These are phyloP conservation scores for Salvia miltiorrhiza DNA, from an alignment of 257 asterid species.

Conservation along the genomic window DNA sequence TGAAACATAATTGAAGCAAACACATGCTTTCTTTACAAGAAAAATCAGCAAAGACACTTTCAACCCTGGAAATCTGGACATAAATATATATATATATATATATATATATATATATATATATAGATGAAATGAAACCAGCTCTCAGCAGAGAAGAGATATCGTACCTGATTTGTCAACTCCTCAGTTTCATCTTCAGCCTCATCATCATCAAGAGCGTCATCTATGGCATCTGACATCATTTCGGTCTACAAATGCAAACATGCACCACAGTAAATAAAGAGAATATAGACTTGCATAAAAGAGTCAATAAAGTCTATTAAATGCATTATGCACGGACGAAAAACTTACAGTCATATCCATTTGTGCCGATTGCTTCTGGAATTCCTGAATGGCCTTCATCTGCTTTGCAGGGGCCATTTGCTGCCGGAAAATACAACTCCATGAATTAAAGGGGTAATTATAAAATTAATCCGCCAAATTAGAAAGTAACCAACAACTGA, in stretches of 20 bases:
- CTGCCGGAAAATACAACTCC: slow-evolving; percentile 37
- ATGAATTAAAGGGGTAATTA: not conserved
- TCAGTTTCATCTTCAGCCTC: slow-evolving; percentile 98
- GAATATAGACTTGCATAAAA: not conserved
- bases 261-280: not conserved
- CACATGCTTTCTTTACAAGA: not conserved
- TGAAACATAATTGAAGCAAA: not conserved
- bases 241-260: slow-evolving; percentile 55
- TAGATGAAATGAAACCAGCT: not conserved
- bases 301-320: not conserved
- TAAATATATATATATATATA: not conserved
- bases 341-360: slow-evolving; percentile 93
- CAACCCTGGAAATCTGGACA: not conserved
- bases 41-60: not conserved
- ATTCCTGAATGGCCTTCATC: slow-evolving; percentile 69
- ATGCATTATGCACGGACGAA: not conserved
- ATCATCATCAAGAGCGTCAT: slow-evolving; percentile 76
- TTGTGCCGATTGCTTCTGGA: slow-evolving; percentile 92
- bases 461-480: not conserved
- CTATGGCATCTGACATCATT: slow-evolving; percentile 93
- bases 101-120: too few relatives aligned
- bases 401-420: slow-evolving; percentile 95
- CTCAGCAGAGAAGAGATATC: not conserved
- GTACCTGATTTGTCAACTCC: slow-evolving; percentile 69
- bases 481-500: not conserved